A percentile compares a stretch with the other conserved stretches of the same genome.
These are phyloP conservation scores for Aspergillus diversus DNA, from an alignment of 495 filamentous ascomycete species.

Conservation along the genomic window DNA sequence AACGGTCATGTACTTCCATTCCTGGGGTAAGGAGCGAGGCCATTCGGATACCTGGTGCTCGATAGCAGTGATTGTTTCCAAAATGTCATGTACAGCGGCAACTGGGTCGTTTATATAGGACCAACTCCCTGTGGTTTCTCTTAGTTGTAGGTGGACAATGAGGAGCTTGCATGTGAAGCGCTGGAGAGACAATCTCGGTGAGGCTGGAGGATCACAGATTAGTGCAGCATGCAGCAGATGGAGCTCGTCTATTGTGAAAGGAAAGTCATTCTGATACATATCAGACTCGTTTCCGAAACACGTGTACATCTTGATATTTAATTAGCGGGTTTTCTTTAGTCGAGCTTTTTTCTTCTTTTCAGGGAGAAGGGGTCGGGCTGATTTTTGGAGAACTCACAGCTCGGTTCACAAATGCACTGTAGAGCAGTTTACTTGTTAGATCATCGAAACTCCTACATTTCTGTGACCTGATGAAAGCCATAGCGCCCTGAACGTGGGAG, in stretches of 20 bases:
- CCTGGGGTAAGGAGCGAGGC: constrained; percentile 4
- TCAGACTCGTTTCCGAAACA: constrained; percentile 6
- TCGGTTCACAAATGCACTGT: constrained; percentile 9
- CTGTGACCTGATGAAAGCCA: constrained; percentile 11
- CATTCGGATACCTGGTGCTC: constrained; percentile 8
- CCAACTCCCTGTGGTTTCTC: background rate
- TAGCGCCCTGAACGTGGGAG: constrained; percentile 10
- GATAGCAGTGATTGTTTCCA: constrained; percentile 3
- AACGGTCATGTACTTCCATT: constrained; percentile 8
- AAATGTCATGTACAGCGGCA: background rate
- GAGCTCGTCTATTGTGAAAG: constrained; percentile 15
- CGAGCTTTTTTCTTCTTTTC: background rate
- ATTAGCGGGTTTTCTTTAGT: background rate
- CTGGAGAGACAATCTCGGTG: background rate
- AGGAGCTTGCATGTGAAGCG: constrained; percentile 7
- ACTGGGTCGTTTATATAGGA: background rate
- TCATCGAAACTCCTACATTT: constrained; percentile 8
- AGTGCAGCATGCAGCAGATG: constrained; percentile 3
- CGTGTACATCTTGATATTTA: constrained; percentile 4
- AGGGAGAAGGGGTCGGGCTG: background rate
- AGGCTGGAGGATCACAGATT: background rate
- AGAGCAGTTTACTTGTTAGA: constrained; percentile 5
- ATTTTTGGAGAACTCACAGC: constrained; percentile 2
- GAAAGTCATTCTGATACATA: background rate
- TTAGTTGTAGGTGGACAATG: constrained; percentile 10